A percentile compares a stretch with the other conserved stretches of the same genome.
phyloP scores from a whole-genome alignment of 2,329 filamentous ascomycete genomes.

The Penicillium sp. region DNA sequence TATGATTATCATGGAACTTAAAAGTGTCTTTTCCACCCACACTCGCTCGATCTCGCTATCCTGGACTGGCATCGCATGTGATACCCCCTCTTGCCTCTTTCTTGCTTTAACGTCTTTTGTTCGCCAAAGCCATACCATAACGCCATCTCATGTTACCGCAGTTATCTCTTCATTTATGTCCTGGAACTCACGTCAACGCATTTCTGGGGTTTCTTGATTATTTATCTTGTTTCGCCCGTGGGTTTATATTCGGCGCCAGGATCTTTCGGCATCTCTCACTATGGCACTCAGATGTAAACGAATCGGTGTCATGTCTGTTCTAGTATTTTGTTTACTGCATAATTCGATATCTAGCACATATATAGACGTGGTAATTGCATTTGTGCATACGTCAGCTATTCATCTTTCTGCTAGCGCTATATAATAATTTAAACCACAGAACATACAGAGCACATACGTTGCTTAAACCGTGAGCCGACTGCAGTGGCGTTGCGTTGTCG shows the following conservation, averaged over 20 bases:
- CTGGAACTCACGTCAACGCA: background rate
- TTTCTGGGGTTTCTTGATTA: background rate
- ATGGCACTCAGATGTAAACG: constrained; percentile 4
- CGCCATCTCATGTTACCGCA: background rate
- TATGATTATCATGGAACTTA: background rate
- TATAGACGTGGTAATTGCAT: background rate
- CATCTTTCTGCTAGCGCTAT: no score
- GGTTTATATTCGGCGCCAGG: background rate
- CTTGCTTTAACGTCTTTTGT: background rate
- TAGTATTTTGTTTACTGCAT: background rate
- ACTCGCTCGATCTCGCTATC: constrained; percentile 22
- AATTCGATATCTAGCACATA: background rate
- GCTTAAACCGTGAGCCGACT: background rate
- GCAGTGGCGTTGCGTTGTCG: background rate
- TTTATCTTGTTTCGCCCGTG: background rate
- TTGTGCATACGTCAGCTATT: background rate
- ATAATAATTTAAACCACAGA: background rate
- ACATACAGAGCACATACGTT: background rate
- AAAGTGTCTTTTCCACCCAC: constrained; percentile 8
- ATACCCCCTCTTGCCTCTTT: constrained; percentile 28
- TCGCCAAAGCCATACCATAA: constrained; percentile 1
- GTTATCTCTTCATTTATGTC: background rate
- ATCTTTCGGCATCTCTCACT: background rate
- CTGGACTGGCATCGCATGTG: constrained; percentile 29
- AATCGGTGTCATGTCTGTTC: background rate